Evolutionary conservation across 2,329 filamentous ascomycete genomes (phyloP).

Genomic region (Sclerotinia trifoliorum): DNA sequence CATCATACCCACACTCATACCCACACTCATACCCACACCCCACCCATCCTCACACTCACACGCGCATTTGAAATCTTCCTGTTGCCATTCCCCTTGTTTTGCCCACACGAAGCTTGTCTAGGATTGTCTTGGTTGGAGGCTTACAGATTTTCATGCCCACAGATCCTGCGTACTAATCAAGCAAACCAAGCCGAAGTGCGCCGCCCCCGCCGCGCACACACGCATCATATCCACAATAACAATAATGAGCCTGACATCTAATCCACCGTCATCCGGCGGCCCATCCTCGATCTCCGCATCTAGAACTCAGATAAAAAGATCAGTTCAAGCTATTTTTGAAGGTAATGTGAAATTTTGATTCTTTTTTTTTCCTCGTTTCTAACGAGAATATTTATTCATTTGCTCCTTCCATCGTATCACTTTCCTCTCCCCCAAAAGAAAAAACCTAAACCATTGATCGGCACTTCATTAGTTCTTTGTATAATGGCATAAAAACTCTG

Average conservation of each 20-base stretch:
- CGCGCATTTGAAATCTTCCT: conserved; percentile 11
- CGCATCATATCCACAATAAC: conserved; percentile 13
- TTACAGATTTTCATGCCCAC: conserved; percentile 1
- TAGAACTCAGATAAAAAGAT: conserved; percentile 55
- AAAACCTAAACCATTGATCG: not conserved
- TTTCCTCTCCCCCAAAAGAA: not conserved
- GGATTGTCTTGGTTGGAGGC: conserved; percentile 11
- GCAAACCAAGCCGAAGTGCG: conserved; percentile 1
- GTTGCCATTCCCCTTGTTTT: conserved; percentile 15
- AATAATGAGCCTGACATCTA: conserved; percentile 38
- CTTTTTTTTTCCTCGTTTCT: conserved; percentile 20
- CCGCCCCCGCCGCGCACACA: conserved; percentile 19
- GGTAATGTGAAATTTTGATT: conserved; percentile 43
- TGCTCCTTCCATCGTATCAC: conserved; percentile 9
- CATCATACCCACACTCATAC: not conserved
- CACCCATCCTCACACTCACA: not conserved
- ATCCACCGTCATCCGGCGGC: conserved; percentile 39
- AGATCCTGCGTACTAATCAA: conserved; percentile 15
- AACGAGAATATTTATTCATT: conserved; percentile 15
- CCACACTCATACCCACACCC: not conserved
- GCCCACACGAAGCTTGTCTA: conserved; percentile 11
- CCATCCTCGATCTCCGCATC: conserved; percentile 38
- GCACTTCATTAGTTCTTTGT: conserved; percentile 4
- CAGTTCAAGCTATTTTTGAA: conserved; percentile 60
- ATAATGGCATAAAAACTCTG: conserved; percentile 13